A percentile compares a stretch with the other conserved stretches of the same genome.
Evolutionary conservation across 352 stramenopile species (phyloP).

Genomic region (Globisporangium nagaii): DNA sequence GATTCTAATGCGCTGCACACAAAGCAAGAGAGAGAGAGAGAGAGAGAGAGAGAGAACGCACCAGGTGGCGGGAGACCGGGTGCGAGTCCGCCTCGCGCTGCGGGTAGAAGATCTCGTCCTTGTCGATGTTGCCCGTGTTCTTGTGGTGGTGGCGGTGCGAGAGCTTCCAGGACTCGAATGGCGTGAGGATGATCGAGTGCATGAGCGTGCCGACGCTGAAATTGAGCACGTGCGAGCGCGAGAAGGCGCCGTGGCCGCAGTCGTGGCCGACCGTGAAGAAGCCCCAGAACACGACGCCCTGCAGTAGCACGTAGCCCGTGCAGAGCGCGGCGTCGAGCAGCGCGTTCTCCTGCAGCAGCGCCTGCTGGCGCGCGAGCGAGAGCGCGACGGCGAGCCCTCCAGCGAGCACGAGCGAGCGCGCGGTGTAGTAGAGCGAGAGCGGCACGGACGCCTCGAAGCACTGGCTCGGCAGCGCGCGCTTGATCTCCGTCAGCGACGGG

Average conservation of each 20-base stretch:
- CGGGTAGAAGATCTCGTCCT: conserved; percentile 81
- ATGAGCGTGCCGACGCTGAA: conserved; percentile 69
- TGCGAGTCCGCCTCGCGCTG: conserved; percentile 56
- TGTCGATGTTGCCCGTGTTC: conserved; percentile 85
- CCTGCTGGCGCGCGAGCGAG: conserved; percentile 28
- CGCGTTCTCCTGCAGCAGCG: conserved; percentile 28
- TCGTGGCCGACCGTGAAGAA: conserved; percentile 84
- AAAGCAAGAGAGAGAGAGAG: neutral
- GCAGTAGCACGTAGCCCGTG: conserved; percentile 55
- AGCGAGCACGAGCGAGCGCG: conserved; percentile 46
- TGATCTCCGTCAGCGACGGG: conserved; percentile 76
- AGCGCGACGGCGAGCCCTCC: conserved; percentile 36
- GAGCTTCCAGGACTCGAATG: conserved; percentile 77
- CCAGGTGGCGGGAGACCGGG: conserved; percentile 42
- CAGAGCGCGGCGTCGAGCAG: conserved; percentile 43
- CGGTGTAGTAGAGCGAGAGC: conserved; percentile 71
- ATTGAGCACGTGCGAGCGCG: conserved; percentile 72
- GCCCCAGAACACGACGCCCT: conserved; percentile 78
- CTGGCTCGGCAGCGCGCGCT: conserved; percentile 58
- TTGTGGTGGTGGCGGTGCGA: conserved; percentile 84
- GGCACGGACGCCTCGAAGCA: conserved; percentile 72
- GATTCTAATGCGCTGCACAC: neutral
- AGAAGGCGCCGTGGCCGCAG: conserved; percentile 78
- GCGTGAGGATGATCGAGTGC: conserved; percentile 77
- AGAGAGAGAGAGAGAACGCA: neutral